Evolutionary conservation across 2,329 filamentous ascomycete species (phyloP).

Genomic region (Aspergillus sp.): DNA sequence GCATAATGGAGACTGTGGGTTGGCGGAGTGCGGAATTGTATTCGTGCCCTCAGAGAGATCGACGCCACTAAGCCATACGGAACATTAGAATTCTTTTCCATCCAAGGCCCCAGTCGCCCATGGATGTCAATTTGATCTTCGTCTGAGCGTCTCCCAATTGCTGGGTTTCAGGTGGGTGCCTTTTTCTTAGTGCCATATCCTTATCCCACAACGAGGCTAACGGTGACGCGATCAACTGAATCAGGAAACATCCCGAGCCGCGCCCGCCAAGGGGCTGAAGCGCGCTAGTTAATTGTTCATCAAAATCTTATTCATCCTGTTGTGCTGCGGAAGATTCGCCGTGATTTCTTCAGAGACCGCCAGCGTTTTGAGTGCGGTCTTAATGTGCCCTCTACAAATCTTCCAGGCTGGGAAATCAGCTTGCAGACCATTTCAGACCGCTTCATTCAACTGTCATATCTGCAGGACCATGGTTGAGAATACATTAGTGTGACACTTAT

Average conservation of each 20-base stretch:
- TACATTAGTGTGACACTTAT: background rate
- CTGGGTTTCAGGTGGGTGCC: background rate
- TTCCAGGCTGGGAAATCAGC: background rate
- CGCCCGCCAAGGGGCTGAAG: background rate
- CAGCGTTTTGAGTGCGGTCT: background rate
- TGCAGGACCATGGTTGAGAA: background rate
- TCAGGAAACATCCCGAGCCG: background rate
- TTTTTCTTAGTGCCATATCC: background rate
- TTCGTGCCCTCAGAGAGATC: background rate
- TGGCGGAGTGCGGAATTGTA: background rate
- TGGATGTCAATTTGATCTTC: background rate
- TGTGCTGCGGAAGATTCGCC: background rate
- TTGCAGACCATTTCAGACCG: background rate
- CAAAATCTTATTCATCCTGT: constrained; percentile 3
- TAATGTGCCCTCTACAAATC: background rate
- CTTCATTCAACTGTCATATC: background rate
- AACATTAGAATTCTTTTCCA: background rate
- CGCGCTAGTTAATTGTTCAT: background rate
- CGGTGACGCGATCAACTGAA: constrained; percentile 1
- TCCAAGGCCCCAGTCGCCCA: background rate
- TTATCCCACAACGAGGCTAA: background rate
- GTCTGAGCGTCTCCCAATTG: background rate
- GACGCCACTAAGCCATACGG: background rate
- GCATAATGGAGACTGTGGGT: background rate
- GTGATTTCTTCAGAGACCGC: background rate